Percentiles rank a stretch among this genome's conserved stretches.
These are phyloP conservation scores for Brasilioporus rufonigricans DNA, from an alignment of 768 basidiomycete genomes.

Conservation along the genomic window DNA sequence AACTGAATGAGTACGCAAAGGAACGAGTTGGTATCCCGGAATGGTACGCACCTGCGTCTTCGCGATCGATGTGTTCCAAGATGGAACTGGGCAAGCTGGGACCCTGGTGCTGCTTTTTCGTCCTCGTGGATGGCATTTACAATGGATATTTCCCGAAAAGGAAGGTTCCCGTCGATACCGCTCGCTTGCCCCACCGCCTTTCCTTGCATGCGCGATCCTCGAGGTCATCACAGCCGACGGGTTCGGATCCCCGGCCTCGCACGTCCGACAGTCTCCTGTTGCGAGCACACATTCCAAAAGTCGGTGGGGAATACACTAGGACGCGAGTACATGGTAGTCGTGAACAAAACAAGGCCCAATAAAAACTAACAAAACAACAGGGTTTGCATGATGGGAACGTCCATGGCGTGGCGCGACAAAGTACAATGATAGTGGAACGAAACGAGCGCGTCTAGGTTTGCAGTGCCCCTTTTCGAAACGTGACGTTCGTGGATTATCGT, in stretches of 20 bases:
- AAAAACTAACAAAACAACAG: constrained; percentile 1
- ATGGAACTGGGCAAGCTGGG: constrained; percentile 29
- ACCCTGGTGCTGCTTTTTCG: constrained; percentile 13
- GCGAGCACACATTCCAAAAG: neutral
- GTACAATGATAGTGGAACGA: constrained; percentile 15
- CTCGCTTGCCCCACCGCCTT: neutral
- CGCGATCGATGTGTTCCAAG: constrained; percentile 23
- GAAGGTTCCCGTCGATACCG: too few relatives aligned
- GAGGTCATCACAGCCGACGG: neutral
- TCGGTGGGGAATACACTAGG: constrained; percentile 2
- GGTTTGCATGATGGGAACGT: constrained; percentile 14
- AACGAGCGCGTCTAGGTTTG: neutral
- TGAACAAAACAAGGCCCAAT: constrained; percentile 3
- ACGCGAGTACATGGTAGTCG: neutral
- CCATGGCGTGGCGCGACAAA: constrained; percentile 12
- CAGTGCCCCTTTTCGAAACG: neutral
- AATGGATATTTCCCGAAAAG: neutral
- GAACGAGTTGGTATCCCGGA: neutral
- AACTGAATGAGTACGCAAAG: neutral
- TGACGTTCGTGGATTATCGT: constrained; percentile 14
- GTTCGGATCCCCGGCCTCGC: too few relatives aligned
- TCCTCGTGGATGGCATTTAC: constrained; percentile 9
- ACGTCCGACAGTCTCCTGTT: too few relatives aligned
- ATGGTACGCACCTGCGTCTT: constrained; percentile 11
- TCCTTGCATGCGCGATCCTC: neutral